A percentile compares a stretch with the other conserved stretches of the same genome.
Conservation (phyloP, 2,329 filamentous ascomycete species). For the Botryotinia calthae region DNA sequence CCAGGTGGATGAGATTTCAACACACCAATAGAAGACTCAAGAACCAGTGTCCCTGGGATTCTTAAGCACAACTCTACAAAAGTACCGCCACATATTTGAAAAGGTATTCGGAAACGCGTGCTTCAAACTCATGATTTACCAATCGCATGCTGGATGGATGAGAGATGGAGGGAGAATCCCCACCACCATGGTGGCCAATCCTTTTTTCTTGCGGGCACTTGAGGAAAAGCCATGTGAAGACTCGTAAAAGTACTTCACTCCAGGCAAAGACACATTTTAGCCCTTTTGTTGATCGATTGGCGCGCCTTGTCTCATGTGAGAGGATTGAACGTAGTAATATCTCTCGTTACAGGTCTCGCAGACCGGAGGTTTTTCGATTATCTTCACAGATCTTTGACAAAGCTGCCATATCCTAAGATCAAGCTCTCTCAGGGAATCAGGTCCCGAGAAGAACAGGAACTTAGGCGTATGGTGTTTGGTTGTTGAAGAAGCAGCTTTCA, state of each 20-base stretch:
- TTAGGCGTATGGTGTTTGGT: neutral
- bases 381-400: conserved; percentile 1
- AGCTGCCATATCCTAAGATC: no score
- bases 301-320: rapidly evolving
- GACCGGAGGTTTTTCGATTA: neutral
- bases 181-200: neutral
- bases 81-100: neutral
- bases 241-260: neutral
- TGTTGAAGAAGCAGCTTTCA: neutral
- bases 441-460: neutral
- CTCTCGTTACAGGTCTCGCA: neutral
- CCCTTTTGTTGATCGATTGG: neutral
- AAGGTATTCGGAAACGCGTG: neutral
- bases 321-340: neutral
- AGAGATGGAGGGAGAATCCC: neutral
- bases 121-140: neutral
- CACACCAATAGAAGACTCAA: neutral
- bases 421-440: neutral
- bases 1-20: neutral
- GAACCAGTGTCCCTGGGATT: neutral
- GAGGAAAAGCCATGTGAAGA: neutral
- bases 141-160: neutral
- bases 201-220: neutral
- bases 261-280: neutral
- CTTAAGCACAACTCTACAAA: neutral